A percentile compares a stretch with the other conserved stretches of the same genome.
Evolutionary conservation across 169 alveolate genomes (phyloP).

Genomic region (Plasmodium chabaudi): DNA sequence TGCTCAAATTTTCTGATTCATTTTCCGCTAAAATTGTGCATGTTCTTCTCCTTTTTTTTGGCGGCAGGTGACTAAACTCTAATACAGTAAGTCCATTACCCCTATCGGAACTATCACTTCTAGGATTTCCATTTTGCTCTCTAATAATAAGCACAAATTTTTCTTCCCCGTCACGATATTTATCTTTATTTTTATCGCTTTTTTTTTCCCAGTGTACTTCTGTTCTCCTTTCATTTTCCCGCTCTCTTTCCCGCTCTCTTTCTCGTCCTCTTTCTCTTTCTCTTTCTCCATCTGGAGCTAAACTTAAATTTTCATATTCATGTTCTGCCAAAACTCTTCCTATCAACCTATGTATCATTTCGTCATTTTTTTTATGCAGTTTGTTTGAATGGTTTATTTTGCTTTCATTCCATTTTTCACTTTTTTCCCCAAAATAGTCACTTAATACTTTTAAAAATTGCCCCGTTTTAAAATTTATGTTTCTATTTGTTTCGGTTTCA

Average conservation of each 20-base stretch:
- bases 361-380: too few relatives aligned
- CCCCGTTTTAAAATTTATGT: too few relatives aligned
- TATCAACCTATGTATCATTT: too few relatives aligned
- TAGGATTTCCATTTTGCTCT: not conserved
- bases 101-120: not conserved
- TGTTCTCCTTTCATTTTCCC: not conserved
- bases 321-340: too few relatives aligned
- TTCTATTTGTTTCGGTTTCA: too few relatives aligned
- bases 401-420: too few relatives aligned
- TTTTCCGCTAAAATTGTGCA: not conserved
- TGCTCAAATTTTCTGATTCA: not conserved
- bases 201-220: not conserved
- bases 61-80: too few relatives aligned
- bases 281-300: not conserved
- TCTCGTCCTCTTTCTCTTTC: not conserved
- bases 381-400: too few relatives aligned
- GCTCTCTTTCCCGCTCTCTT: not conserved
- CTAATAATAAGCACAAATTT: not conserved
- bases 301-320: too few relatives aligned
- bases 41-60: not conserved
- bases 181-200: not conserved
- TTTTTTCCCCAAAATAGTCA: too few relatives aligned
- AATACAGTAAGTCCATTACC: not conserved
- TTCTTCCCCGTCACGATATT: not conserved
- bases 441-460: too few relatives aligned